Conservation (phyloP, 2,329 filamentous ascomycete genomes). For the Neurospora crassa region DNA sequence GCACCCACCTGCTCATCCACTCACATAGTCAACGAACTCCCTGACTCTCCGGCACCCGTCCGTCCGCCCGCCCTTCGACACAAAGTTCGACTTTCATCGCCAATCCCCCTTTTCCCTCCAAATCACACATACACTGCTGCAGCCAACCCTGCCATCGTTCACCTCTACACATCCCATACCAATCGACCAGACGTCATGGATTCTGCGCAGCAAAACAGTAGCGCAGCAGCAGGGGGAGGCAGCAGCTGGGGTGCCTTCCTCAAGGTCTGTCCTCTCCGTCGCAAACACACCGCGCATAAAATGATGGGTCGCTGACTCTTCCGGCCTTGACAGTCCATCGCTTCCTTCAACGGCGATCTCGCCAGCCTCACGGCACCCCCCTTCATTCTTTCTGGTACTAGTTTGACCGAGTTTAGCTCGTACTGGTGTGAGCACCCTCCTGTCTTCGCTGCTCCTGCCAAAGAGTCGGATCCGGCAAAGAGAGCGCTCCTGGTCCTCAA, state of each 20-base stretch:
- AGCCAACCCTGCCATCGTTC: not conserved
- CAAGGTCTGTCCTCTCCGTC: conserved; percentile 29
- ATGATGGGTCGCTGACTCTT: conserved; percentile 2
- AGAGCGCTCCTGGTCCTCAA: conserved; percentile 81
- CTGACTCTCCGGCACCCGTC: not conserved
- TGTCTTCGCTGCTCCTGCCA: conserved; percentile 72
- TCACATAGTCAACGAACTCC: not conserved
- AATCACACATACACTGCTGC: not conserved
- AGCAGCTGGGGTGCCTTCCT: conserved; percentile 44
- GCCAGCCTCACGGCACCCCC: conserved; percentile 73
- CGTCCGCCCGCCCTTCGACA: not conserved
- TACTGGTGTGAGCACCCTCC: conserved; percentile 75
- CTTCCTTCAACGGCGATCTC: conserved; percentile 74
- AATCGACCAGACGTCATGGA: not conserved
- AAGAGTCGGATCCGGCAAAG: conserved; percentile 70
- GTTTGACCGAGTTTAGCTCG: conserved; percentile 69
- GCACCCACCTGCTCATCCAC: not conserved
- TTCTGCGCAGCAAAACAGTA: conserved; percentile 7
- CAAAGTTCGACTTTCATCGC: not conserved
- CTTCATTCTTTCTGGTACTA: conserved; percentile 72
- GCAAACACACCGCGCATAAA: not conserved
- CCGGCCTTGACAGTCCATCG: conserved; percentile 48
- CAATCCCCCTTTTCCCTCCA: not conserved
- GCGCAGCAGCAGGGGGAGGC: conserved; percentile 24
- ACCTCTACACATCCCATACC: not conserved